Conservation (phyloP, 352 stramenopile species). For the Pythium folliculosum region DNA sequence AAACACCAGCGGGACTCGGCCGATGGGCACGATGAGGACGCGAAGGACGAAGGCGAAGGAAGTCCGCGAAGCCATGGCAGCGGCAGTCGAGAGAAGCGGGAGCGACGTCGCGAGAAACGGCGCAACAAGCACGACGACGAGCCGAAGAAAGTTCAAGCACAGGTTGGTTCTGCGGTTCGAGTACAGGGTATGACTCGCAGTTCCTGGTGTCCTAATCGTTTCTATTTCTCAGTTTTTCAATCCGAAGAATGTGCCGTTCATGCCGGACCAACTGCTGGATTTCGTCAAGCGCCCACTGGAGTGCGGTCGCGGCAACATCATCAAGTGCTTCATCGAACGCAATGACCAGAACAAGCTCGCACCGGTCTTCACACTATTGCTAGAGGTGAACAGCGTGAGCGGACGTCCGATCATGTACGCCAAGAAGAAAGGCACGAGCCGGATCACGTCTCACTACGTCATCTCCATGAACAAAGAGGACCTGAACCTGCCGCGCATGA, state of each 20-base stretch:
- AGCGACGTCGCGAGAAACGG: constrained; percentile 55
- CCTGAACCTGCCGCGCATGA: constrained; percentile 72
- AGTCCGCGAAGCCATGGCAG: constrained; percentile 12
- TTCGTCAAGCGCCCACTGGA: constrained; percentile 82
- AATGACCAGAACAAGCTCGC: constrained; percentile 83
- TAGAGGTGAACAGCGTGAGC: constrained; percentile 87
- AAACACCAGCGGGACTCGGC: constrained; percentile 14
- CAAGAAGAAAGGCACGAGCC: constrained; percentile 70
- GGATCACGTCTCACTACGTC: constrained; percentile 86
- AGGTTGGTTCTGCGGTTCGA: constrained; percentile 31
- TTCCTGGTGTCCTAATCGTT: not conserved
- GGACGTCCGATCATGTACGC: constrained; percentile 84
- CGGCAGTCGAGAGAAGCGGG: constrained; percentile 40
- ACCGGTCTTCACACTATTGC: constrained; percentile 79
- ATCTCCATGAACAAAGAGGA: constrained; percentile 89
- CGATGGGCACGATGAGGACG: constrained; percentile 34
- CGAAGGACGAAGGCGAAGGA: constrained; percentile 24
- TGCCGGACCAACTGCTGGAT: constrained; percentile 77
- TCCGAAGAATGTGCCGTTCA: constrained; percentile 78
- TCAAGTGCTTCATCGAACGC: constrained; percentile 90
- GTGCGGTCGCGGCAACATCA: constrained; percentile 71
- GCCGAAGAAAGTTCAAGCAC: constrained; percentile 64
- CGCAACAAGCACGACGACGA: constrained; percentile 65
- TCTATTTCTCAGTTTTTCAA: constrained; percentile 66
- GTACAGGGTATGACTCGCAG: no score